Evolutionary conservation across 192 early-diverging fungal genomes (phyloP).

Genomic region (Coemansia sp.): DNA sequence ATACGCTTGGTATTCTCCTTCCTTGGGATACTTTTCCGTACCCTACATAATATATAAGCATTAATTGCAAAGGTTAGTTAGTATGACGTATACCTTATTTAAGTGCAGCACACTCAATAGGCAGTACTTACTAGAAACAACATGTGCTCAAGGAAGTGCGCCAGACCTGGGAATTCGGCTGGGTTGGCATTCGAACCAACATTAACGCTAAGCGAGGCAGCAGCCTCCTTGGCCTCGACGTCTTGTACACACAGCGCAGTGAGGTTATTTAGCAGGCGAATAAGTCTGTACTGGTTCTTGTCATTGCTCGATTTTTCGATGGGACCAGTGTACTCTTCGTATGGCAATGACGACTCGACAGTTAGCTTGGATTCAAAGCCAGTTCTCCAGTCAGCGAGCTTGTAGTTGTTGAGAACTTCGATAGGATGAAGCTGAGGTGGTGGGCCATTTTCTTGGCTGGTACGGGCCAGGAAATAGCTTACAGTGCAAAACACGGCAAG

Average conservation of each 20-base stretch:
- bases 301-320: constrained; percentile 61
- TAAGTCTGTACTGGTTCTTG: constrained; percentile 59
- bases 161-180: constrained; percentile 62
- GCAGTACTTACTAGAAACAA: constrained; percentile 56
- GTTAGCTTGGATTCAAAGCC: constrained; percentile 10
- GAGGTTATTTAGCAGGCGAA: constrained; percentile 63
- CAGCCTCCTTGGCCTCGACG: constrained; percentile 54
- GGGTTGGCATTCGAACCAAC: constrained; percentile 66
- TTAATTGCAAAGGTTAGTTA: background rate
- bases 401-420: background rate
- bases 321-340: constrained; percentile 15
- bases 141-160: constrained; percentile 73
- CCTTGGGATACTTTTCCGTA: constrained; percentile 67
- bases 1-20: constrained; percentile 61
- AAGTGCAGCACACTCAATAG: no score
- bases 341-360: constrained; percentile 17
- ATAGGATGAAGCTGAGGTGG: background rate
- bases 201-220: constrained; percentile 62
- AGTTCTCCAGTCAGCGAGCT: constrained; percentile 3
- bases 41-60: constrained; percentile 40
- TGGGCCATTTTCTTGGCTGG: no score
- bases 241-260: constrained; percentile 62
- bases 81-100: background rate
- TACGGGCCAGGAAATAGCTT: no score
- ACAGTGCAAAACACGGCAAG: no score